These are phyloP conservation scores for Onygenales sp. DNA, from an alignment of 2,329 filamentous ascomycete genomes.

Conservation along the genomic window DNA sequence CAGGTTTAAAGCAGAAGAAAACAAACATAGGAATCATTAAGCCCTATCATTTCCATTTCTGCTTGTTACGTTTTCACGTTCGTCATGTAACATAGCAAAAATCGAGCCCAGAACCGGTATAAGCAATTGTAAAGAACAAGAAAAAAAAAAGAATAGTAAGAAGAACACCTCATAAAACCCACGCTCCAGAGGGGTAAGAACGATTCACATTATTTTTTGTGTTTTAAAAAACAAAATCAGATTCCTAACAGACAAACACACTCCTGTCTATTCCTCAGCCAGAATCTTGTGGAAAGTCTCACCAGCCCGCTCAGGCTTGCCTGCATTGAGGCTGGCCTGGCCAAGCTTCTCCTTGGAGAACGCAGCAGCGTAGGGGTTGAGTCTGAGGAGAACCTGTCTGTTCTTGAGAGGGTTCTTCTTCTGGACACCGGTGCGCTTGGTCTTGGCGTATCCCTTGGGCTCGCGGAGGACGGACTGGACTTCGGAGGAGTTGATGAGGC, in stretches of 20 bases:
- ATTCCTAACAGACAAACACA: conserved; percentile 2
- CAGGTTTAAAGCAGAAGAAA: background rate
- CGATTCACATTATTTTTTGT: conserved; percentile 1
- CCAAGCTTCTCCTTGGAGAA: conserved; percentile 83
- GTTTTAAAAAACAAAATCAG: conserved; percentile 1
- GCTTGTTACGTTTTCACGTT: background rate
- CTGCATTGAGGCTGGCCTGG: conserved; percentile 53
- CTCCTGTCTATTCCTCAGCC: conserved; percentile 39
- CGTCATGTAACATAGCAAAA: too few species aligned
- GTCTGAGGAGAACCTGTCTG: conserved; percentile 95
- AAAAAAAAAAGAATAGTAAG: background rate
- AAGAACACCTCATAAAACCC: conserved; percentile 1
- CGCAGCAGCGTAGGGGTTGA: conserved; percentile 93
- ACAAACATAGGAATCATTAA: background rate
- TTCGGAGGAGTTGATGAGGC: conserved; percentile 98
- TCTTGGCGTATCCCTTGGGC: conserved; percentile 79
- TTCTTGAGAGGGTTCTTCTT: conserved; percentile 99
- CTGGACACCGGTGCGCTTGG: conserved; percentile 85
- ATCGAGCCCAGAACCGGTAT: background rate
- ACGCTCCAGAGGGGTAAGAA: background rate
- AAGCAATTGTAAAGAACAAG: background rate
- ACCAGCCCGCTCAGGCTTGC: conserved; percentile 50
- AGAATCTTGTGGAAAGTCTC: conserved; percentile 45
- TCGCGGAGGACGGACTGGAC: conserved; percentile 91
- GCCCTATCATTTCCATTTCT: background rate